A percentile compares a stretch with the other conserved stretches of the same genome.
phyloP scores from a whole-genome alignment of 371 early-diverging fungal species.

The Nematocida sp. region DNA sequence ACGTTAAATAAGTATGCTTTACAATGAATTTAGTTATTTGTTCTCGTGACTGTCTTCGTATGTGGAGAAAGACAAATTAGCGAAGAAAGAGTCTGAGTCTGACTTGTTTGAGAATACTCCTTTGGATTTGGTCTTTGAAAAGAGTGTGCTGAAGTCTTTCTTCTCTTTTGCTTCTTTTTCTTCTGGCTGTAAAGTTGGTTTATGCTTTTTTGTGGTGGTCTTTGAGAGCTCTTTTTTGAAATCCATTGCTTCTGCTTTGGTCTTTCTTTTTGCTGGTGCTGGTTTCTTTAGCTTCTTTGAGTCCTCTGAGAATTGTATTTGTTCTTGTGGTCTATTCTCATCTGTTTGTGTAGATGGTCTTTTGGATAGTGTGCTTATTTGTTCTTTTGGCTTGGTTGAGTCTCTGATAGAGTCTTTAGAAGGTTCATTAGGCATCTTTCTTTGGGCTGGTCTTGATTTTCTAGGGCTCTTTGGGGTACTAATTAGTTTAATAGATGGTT shows the following conservation, averaged over 20 bases:
- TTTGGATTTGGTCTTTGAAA: conserved; percentile 40
- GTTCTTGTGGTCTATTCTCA: too few relatives aligned
- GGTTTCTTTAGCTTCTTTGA: not conserved
- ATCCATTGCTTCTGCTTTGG: conserved; percentile 11
- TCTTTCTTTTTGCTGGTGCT: not conserved
- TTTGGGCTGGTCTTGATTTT: not conserved
- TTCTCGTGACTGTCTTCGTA: conserved; percentile 21
- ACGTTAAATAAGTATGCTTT: too few relatives aligned
- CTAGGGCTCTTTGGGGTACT: too few relatives aligned
- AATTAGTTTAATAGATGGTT: too few relatives aligned
- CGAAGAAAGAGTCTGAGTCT: conserved; percentile 49
- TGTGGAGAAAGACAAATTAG: conserved; percentile 45
- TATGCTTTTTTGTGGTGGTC: not conserved
- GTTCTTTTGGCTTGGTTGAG: not conserved
- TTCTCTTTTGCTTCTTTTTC: conserved; percentile 18
- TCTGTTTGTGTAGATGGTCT: too few relatives aligned
- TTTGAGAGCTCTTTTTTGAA: conserved; percentile 36
- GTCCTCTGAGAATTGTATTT: too few relatives aligned
- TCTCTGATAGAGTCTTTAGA: not conserved
- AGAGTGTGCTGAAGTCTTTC: conserved; percentile 51
- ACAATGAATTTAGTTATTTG: not conserved
- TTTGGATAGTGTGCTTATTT: not conserved
- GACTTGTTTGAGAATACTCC: conserved; percentile 20
- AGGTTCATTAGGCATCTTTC: not conserved
- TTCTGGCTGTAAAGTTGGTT: not conserved